Percentiles rank a stretch among this genome's conserved stretches.
Conservation (phyloP, 768 basidiomycete species). For the Suillus spraguei region DNA sequence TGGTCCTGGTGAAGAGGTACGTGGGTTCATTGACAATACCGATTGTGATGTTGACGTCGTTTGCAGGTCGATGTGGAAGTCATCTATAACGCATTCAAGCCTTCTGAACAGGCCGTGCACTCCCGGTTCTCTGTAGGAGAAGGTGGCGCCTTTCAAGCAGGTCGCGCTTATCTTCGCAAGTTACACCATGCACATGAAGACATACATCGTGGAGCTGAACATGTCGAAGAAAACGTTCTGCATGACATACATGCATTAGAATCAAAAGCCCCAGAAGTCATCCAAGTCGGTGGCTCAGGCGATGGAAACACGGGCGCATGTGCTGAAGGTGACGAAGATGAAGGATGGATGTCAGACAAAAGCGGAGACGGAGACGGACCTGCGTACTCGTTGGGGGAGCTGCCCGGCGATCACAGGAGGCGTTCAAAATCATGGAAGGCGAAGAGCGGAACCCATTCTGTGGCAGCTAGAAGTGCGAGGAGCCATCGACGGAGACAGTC, state of each 20-base stretch:
- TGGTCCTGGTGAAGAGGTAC: constrained; percentile 69
- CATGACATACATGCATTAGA: constrained; percentile 19
- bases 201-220: constrained; percentile 29
- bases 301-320: constrained; percentile 14
- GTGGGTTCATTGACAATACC: constrained; percentile 19
- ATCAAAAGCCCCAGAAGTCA: constrained; percentile 19
- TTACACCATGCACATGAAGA: constrained; percentile 18
- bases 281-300: constrained; percentile 7
- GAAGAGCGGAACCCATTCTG: constrained; percentile 16
- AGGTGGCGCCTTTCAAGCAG: constrained; percentile 8
- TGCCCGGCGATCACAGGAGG: constrained; percentile 20
- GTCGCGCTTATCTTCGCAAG: constrained; percentile 18
- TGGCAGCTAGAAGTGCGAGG: constrained; percentile 10
- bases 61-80: constrained; percentile 66
- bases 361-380: constrained; percentile 32
- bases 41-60: constrained; percentile 16
- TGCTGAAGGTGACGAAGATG: constrained; percentile 40
- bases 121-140: constrained; percentile 8
- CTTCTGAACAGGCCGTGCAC: constrained; percentile 13
- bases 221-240: constrained; percentile 21
- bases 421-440: constrained; percentile 29
- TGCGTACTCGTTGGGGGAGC: constrained; percentile 14
- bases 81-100: constrained; percentile 43
- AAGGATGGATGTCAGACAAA: constrained; percentile 67
- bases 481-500: constrained; percentile 19